A percentile compares a stretch with the other conserved stretches of the same genome.
These are phyloP conservation scores for Coriaria nepalensis DNA, from an alignment of 306 rosid species.

Conservation along the genomic window DNA sequence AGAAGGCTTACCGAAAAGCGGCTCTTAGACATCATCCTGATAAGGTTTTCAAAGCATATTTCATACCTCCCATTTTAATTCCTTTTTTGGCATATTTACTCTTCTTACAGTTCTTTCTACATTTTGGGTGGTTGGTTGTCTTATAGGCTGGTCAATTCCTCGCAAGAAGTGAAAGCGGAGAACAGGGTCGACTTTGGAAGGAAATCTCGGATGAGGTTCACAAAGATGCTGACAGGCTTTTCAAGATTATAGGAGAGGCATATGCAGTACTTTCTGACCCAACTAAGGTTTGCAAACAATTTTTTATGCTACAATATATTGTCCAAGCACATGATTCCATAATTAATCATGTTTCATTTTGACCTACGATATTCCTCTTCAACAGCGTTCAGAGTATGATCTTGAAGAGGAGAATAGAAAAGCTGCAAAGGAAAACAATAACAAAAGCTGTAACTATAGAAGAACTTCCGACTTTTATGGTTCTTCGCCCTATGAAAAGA, in stretches of 20 bases:
- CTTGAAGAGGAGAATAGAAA: slow-evolving; percentile 69
- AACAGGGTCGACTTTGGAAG: slow-evolving; percentile 74
- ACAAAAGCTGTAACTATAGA: slow-evolving; percentile 35
- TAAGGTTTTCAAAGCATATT: slow-evolving; percentile 41
- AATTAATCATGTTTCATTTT: slow-evolving; percentile 10
- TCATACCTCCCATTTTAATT: slow-evolving; percentile 12
- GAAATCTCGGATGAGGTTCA: slow-evolving; percentile 68
- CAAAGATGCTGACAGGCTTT: slow-evolving; percentile 85
- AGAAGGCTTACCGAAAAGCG: slow-evolving; percentile 65
- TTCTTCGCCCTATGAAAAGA: slow-evolving; percentile 36
- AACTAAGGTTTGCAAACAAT: slow-evolving; percentile 37
- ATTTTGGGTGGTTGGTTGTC: slow-evolving; percentile 11
- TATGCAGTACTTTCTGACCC: slow-evolving; percentile 84
- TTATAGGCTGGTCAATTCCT: slow-evolving; percentile 79
- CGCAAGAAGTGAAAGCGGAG: slow-evolving; percentile 72
- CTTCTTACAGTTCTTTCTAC: slow-evolving; percentile 4
- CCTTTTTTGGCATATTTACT: not conserved
- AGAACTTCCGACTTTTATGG: slow-evolving; percentile 35
- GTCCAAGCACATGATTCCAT: too few species aligned
- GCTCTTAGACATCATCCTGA: slow-evolving; percentile 76
- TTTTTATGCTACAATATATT: not conserved
- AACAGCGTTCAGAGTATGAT: slow-evolving; percentile 76
- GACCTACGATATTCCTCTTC: slow-evolving; percentile 8
- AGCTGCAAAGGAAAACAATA: slow-evolving; percentile 30
- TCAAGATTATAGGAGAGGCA: slow-evolving; percentile 94